A percentile compares a stretch with the other conserved stretches of the same genome.
These are phyloP conservation scores for Termitomyces sp. DNA, from an alignment of 768 basidiomycete genomes.

Conservation along the genomic window DNA sequence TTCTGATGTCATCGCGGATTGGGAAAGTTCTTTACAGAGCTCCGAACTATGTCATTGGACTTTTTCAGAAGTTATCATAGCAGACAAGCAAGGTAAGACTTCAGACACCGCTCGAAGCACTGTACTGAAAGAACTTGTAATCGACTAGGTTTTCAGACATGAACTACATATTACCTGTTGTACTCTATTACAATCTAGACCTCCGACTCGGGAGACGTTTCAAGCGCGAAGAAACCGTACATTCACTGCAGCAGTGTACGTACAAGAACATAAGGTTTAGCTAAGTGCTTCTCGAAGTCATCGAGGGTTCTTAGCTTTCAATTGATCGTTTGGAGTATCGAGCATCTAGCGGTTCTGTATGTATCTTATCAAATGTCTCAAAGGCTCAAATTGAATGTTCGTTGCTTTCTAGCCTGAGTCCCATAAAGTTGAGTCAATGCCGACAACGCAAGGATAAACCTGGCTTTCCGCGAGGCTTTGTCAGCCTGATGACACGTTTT, in stretches of 20 bases:
- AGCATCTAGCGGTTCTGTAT: not conserved
- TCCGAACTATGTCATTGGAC: slow-evolving; percentile 17
- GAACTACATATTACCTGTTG: not conserved
- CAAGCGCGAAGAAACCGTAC: not conserved
- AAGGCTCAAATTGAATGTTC: not conserved
- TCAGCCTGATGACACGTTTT: not conserved
- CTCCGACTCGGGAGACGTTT: not conserved
- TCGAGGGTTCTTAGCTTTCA: not conserved
- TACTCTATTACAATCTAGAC: not conserved
- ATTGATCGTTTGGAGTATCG: not conserved
- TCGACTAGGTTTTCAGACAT: not conserved
- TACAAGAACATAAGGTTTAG: not conserved
- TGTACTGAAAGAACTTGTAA: not conserved
- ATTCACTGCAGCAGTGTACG: not conserved
- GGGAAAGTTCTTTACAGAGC: slow-evolving; percentile 17
- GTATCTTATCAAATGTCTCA: not conserved
- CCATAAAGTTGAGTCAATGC: not conserved
- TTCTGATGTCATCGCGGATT: slow-evolving; percentile 17
- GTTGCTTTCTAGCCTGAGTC: not conserved
- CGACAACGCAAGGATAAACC: not conserved
- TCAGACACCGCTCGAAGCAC: not conserved
- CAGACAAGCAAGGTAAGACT: slow-evolving; percentile 13
- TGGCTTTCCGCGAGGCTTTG: not conserved
- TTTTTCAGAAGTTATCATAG: slow-evolving; percentile 17
- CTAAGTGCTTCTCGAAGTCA: not conserved